These are phyloP conservation scores for Kuraishia borneana DNA, from an alignment of 805 yeast species.

Conservation along the genomic window DNA sequence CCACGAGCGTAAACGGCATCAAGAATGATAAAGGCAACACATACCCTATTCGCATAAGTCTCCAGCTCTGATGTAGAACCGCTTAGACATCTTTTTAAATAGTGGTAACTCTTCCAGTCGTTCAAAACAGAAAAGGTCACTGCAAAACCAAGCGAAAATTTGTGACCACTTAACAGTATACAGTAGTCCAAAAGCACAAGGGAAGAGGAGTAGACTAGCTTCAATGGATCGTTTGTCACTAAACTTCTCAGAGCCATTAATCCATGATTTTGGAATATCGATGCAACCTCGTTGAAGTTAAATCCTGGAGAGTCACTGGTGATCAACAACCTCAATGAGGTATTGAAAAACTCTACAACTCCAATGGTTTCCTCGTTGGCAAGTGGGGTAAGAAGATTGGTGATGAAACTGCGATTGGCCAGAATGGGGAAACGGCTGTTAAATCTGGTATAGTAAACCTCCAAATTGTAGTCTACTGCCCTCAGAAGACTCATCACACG, in stretches of 20 bases:
- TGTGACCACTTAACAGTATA: conserved; percentile 47
- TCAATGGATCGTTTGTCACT: conserved; percentile 15
- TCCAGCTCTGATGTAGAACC: conserved; percentile 2
- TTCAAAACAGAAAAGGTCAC: conserved; percentile 42
- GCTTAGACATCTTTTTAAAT: conserved; percentile 12
- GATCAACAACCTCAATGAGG: conserved; percentile 26
- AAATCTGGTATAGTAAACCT: conserved; percentile 28
- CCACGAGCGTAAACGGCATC: conserved; percentile 42
- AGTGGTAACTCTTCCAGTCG: conserved; percentile 40
- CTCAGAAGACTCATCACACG: conserved; percentile 7
- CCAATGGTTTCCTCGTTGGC: conserved; percentile 17
- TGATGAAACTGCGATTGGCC: conserved; percentile 16
- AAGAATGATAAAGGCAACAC: conserved; percentile 32
- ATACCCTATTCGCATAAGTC: conserved; percentile 22
- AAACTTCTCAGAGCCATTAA: conserved; percentile 18
- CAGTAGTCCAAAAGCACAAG: conserved; percentile 40
- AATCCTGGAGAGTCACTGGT: conserved; percentile 11
- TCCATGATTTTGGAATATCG: conserved; percentile 21
- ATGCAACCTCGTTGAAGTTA: conserved; percentile 21
- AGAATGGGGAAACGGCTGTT: conserved; percentile 35
- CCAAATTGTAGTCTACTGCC: conserved; percentile 22
- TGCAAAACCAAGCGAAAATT: conserved; percentile 46
- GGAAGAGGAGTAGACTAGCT: conserved; percentile 23
- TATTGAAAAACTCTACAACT: conserved; percentile 28
- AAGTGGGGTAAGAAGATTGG: conserved; percentile 11